Evolutionary conservation across 352 stramenopile species (phyloP).

Genomic region (Globisporangium nodosum): DNA sequence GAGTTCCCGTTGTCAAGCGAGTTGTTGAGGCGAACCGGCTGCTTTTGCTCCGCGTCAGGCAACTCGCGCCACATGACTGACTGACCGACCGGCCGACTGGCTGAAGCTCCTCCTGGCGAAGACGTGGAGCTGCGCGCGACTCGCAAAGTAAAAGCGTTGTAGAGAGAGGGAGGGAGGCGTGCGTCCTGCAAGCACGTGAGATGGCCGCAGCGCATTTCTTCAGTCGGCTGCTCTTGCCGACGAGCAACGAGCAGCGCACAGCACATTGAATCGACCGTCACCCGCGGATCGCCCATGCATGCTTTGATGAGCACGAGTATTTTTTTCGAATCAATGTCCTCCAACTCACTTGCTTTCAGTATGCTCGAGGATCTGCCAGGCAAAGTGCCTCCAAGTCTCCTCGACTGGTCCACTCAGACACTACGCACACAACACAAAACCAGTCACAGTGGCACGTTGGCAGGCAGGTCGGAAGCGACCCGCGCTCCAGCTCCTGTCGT

Average conservation of each 20-base stretch:
- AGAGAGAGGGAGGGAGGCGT: no score
- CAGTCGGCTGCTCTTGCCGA: no score
- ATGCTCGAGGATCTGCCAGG: background rate
- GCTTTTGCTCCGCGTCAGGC: background rate
- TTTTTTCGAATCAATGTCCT: background rate
- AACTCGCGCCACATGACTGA: background rate
- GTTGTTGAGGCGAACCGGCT: background rate
- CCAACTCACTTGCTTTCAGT: background rate
- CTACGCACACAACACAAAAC: no score
- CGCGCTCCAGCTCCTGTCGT: background rate
- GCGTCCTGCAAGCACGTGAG: no score
- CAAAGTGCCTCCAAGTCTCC: background rate
- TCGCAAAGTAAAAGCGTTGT: no score
- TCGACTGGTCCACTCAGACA: background rate
- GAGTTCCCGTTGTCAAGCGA: background rate
- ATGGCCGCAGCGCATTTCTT: no score
- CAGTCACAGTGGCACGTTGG: background rate
- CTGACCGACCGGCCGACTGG: background rate
- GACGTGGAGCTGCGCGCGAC: no score
- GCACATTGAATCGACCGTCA: no score
- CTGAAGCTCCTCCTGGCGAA: background rate
- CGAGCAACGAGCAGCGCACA: no score
- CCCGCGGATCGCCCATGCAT: no score
- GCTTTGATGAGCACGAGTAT: background rate
- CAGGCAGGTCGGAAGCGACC: no score